phyloP scores from a whole-genome alignment of 306 rosid species.

The Dalbergia oliveri region DNA sequence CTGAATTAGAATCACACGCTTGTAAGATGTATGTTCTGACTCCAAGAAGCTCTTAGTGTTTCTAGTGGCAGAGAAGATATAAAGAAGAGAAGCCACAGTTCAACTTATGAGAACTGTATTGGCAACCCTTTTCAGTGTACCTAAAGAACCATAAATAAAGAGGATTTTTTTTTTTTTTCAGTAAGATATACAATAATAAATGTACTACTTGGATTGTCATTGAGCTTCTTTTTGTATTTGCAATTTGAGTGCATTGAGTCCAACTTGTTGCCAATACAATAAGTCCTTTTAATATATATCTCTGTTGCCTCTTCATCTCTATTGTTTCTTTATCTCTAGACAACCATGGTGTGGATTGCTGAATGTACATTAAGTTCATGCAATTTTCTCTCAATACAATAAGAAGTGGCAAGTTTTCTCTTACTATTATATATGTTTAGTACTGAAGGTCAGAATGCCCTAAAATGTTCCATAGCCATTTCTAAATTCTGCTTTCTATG shows the following conservation, averaged over 20 bases:
- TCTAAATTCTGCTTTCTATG: too few relatives aligned
- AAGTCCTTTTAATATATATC: slow-evolving; percentile 16
- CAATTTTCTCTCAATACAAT: background rate
- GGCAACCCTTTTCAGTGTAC: background rate
- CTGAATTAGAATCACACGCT: slow-evolving; percentile 62
- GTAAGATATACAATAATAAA: background rate
- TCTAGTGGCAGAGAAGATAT: background rate
- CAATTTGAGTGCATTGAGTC: background rate
- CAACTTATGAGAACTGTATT: background rate
- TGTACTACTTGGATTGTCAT: background rate
- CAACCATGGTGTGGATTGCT: background rate
- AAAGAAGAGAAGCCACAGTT: background rate
- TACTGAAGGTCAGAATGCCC: too few relatives aligned
- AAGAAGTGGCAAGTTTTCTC: background rate
- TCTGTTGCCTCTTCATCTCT: background rate
- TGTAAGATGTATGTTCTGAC: slow-evolving; percentile 73
- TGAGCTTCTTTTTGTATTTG: slow-evolving; percentile 15
- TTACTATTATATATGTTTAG: background rate
- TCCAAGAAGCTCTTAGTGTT: slow-evolving; percentile 31
- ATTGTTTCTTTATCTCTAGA: background rate
- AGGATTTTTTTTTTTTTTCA: background rate
- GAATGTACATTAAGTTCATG: background rate
- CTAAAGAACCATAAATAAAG: background rate
- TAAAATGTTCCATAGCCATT: too few relatives aligned
- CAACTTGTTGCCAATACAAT: slow-evolving; percentile 9